Percentiles rank a stretch among this genome's conserved stretches.
Conservation (phyloP, 2,329 filamentous ascomycete species). For the Colletotrichum plurivorum region DNA sequence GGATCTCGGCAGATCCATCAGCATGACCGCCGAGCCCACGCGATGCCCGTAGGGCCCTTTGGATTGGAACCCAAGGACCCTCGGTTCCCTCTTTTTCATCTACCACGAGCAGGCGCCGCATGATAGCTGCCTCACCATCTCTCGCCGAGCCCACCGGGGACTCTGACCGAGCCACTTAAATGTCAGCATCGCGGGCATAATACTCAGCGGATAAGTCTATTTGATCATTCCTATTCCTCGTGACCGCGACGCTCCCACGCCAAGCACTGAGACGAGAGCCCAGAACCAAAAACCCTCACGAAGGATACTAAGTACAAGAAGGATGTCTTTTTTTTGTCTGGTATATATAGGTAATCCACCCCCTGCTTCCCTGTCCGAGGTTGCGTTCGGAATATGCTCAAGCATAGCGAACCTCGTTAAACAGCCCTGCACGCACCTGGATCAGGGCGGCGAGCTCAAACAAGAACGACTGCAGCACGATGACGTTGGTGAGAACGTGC, state of each 20-base stretch:
- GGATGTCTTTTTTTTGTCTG: slow-evolving; percentile 2
- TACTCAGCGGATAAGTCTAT: not conserved
- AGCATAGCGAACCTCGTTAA: slow-evolving; percentile 80
- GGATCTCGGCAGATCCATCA: slow-evolving; percentile 11
- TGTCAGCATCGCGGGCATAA: not conserved
- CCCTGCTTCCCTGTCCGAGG: not conserved
- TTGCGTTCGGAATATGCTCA: slow-evolving; percentile 43
- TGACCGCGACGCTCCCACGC: not conserved
- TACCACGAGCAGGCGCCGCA: not conserved
- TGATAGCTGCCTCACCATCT: slow-evolving; percentile 4
- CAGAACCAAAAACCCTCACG: not conserved
- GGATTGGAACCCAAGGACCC: not conserved
- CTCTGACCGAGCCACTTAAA: slow-evolving; percentile 3
- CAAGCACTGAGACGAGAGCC: slow-evolving; percentile 6
- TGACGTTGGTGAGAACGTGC: slow-evolving; percentile 84
- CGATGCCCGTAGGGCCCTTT: not conserved
- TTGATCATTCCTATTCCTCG: not conserved
- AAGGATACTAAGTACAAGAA: slow-evolving; percentile 27
- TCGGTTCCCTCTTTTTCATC: slow-evolving; percentile 3
- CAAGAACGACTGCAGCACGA: slow-evolving; percentile 85
- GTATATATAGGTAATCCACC: not conserved
- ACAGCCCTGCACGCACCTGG: slow-evolving; percentile 81
- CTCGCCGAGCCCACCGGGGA: not conserved
- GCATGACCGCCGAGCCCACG: slow-evolving; percentile 8
- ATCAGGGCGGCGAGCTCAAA: slow-evolving; percentile 82